phyloP scores from a whole-genome alignment of 2,329 filamentous ascomycete genomes.

The Diaporthe aspalathi region DNA sequence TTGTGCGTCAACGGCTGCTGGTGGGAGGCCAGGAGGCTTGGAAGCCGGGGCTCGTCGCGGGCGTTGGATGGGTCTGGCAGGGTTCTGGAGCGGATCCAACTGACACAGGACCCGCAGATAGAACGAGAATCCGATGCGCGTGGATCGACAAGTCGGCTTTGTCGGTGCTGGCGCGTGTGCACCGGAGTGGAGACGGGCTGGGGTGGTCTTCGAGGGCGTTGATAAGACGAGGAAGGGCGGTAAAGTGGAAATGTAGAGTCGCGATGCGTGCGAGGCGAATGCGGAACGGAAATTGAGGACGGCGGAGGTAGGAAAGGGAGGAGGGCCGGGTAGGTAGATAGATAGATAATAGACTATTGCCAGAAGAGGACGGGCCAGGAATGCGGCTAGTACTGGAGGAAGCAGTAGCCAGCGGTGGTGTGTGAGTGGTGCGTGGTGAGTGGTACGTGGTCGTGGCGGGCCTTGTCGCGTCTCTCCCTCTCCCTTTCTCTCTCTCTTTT shows the following conservation, averaged over 20 bases:
- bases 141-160: conserved; percentile 34
- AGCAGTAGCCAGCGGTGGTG: neutral
- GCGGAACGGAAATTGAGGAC: conserved; percentile 30
- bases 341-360: neutral
- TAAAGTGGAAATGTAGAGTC: conserved; percentile 22
- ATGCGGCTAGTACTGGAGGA: conserved; percentile 21
- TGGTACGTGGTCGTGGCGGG: conserved; percentile 1
- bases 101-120: conserved; percentile 36
- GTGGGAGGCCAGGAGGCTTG: too few relatives aligned
- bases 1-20: conserved; percentile 31
- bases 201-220: conserved; percentile 6
- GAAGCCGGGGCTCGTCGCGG: conserved; percentile 26
- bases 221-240: conserved; percentile 21
- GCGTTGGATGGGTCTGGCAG: conserved; percentile 34
- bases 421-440: too few relatives aligned
- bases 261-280: neutral
- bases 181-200: conserved; percentile 18
- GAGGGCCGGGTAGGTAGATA: neutral
- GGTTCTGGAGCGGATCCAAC: conserved; percentile 30
- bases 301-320: neutral
- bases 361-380: conserved; percentile 11
- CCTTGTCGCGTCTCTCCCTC: conserved; percentile 3
- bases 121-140: conserved; percentile 34
- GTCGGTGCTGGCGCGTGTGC: conserved; percentile 26
- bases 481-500: too few relatives aligned